Base-by-base conservation (phyloP, 2,329 filamentous ascomycete species). In the Amauroascus niger region DNA sequence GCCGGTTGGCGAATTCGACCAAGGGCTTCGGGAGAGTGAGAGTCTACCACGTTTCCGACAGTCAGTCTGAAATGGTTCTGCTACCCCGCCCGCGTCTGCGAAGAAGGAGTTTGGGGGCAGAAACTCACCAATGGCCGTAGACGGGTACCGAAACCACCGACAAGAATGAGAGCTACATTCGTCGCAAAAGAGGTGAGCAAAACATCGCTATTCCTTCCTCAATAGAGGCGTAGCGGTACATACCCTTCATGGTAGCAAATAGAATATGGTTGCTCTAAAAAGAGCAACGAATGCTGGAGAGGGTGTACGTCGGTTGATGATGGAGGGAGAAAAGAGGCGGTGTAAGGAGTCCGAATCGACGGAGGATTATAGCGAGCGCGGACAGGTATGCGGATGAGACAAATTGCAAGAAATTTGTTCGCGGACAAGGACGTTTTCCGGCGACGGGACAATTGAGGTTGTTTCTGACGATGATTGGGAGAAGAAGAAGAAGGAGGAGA, bases 1-100 rank as follows among this genome's bases (percentile, higher is more conserved):
- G 93, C 76, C 93, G 91, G 81, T 98, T 98, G 69, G 83, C 89
- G 68, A 98, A 98, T 76, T 98, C 91, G 67, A 98, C 93, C 63
- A 98, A 81, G 61, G 93, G 91, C 75, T 97, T 98, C 58, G 91
- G 91, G 62, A 96, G 87, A 49, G 93, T 96, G 68, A 98, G 83
- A 64, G 91, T 98, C 88, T 95, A 70, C 52, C 26, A 40, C n/a
- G n/a, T 16, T n/a, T 9, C 16, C n/a, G 16, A 16, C 16, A 16
- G 48, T 57, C 43, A 57, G 55, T 30, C 13, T 20, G 20, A 3
- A 14, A 18, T 33, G 13, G 5, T 30, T 14, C 11, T 14, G 6
- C 35, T 35, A 20, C 32, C n/a, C 20, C 26, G 41, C 41, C 44
- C 16, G 46, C 20, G 57, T 49, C 28, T 30, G 51, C 54, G 35